Evolutionary conservation across 352 stramenopile species (phyloP), one percentile per base, ranked within the genome.

Genomic region (Globisporangium emineosum): DNA sequence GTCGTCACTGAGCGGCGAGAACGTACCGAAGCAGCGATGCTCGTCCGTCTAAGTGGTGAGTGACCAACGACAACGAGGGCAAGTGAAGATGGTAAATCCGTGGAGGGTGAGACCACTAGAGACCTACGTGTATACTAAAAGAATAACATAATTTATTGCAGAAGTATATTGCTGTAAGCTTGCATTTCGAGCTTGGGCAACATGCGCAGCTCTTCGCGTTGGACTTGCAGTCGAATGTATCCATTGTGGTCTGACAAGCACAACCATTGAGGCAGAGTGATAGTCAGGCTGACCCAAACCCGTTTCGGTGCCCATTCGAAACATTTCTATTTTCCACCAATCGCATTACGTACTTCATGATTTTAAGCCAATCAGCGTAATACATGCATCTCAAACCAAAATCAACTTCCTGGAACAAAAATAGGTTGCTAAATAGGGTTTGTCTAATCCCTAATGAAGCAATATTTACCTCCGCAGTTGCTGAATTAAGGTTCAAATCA

Each of bases 141-240:
- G 37, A 45, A 45, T 45, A 45, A 45, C n/a, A 45, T 45, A 45
- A 45, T 45, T 45, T 45, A 45, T 45, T n/a, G 15, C 37, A 45
- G 6, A 45, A 45, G 13, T 15, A 19, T 3, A n/a, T 45, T 13
- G 17, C 15, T 45, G 37, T 15, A 45, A 15, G 37, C n/a, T n/a
- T n/a, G n/a, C n/a, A n/a, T n/a, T n/a, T n/a, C n/a, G n/a, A n/a
- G n/a, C n/a, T n/a, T n/a, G n/a, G n/a, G n/a, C n/a, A n/a, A n/a
- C n/a, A n/a, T n/a, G 3, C 17, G 37, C 3, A 56, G 50, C 50
- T 56, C 17, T 40, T 42, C 51, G 51, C 37, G 37, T 43, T 43
- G 15, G 37, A 9, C 37, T 6, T n/a, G 33, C 10, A 40, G 17
- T 13, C 23, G 25, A 25, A 23, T 57, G 51, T 57, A 57, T 57